These are phyloP conservation scores for Rhytidiadelphus loreus DNA, from an alignment of 225 moss, liverwort and hornwort species.

Conservation along the genomic window DNA sequence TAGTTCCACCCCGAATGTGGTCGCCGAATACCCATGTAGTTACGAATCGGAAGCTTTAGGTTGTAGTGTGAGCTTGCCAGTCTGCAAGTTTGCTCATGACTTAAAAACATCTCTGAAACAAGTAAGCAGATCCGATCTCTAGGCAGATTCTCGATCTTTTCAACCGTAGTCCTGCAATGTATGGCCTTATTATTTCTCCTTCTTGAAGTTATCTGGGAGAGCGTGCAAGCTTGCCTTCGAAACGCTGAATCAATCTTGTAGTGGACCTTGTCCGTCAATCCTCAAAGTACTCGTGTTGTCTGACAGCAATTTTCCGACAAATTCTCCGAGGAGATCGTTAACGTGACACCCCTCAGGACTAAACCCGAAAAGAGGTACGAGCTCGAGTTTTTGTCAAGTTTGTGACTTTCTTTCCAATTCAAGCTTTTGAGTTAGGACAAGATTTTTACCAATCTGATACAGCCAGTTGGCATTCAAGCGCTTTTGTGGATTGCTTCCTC, in stretches of 20 bases:
- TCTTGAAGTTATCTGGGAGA: neutral
- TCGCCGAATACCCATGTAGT: neutral
- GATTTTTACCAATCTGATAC: neutral
- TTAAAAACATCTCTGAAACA: neutral
- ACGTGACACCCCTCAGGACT: neutral
- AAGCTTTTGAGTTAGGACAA: neutral
- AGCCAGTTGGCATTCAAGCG: neutral
- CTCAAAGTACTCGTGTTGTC: neutral
- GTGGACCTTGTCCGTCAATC: neutral
- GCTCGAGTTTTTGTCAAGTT: neutral
- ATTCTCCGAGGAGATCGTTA: neutral
- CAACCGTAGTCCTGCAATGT: neutral
- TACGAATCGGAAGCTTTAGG: neutral
- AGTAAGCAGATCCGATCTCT: neutral
- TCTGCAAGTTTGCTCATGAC: neutral
- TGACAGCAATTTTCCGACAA: slow-evolving; percentile 16
- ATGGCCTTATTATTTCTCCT: neutral
- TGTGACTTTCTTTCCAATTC: neutral
- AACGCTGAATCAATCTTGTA: neutral
- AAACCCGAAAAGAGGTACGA: slow-evolving; percentile 28
- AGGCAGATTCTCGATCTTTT: neutral
- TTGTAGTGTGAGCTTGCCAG: neutral
- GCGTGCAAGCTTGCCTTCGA: neutral
- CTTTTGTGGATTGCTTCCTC: neutral
- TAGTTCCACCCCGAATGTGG: neutral